A percentile compares a stretch with the other conserved stretches of the same genome.
Conservation (phyloP, 306 rosid genomes). For the Gastrolobium villosum region DNA sequence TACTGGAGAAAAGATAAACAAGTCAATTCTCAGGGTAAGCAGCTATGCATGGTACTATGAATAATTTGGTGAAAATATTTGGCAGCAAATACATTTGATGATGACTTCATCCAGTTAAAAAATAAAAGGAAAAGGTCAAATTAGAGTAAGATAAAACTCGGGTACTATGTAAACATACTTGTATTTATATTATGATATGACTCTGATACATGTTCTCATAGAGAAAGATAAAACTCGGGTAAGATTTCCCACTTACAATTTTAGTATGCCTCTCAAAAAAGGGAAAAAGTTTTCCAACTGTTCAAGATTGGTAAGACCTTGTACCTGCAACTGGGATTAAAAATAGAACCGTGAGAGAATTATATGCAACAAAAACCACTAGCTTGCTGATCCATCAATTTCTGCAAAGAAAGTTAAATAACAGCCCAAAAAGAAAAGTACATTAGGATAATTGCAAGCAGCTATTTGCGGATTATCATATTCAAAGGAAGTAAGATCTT, state of each 20-base stretch:
- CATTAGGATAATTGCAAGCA: too few relatives aligned
- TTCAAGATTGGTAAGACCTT: slow-evolving; percentile 79
- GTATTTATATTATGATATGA: neutral
- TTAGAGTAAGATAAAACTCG: too few relatives aligned
- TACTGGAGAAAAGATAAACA: slow-evolving; percentile 19
- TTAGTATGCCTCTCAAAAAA: slow-evolving; percentile 66
- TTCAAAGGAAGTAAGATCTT: too few relatives aligned
- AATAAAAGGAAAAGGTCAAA: too few relatives aligned
- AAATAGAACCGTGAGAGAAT: slow-evolving; percentile 68
- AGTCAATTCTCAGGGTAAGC: neutral
- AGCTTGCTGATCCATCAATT: slow-evolving; percentile 79
- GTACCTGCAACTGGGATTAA: slow-evolving; percentile 83
- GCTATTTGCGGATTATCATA: too few relatives aligned
- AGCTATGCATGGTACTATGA: neutral
- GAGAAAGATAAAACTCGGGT: slow-evolving; percentile 35
- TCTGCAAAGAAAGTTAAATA: too few relatives aligned
- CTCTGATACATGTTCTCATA: neutral
- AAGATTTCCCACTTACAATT: slow-evolving; percentile 65
- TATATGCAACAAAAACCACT: slow-evolving; percentile 63
- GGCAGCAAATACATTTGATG: neutral
- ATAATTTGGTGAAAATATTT: neutral
- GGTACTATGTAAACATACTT: slow-evolving; percentile 10
- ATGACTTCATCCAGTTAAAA: neutral
- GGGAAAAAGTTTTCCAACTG: slow-evolving; percentile 78
- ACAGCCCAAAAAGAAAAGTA: too few relatives aligned